Percentiles rank a stretch among this genome's conserved stretches.
phyloP scores from a whole-genome alignment of 2,329 filamentous ascomycete genomes.

The Amauroascus niger region DNA sequence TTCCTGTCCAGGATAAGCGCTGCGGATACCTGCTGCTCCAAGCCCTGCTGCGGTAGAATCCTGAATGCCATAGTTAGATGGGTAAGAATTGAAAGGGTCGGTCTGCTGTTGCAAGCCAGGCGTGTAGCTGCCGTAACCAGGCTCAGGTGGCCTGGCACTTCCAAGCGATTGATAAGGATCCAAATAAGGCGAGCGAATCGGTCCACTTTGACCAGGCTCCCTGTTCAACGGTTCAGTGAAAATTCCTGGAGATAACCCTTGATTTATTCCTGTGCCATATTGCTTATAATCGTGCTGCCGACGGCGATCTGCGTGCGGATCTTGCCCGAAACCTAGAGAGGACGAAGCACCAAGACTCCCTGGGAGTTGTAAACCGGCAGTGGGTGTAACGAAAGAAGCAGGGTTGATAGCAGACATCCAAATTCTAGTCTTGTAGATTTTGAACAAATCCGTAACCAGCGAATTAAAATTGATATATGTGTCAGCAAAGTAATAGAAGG shows the following conservation, averaged over 20 bases:
- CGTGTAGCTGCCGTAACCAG: conserved; percentile 25
- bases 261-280: conserved; percentile 20
- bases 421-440: conserved; percentile 97
- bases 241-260: conserved; percentile 15
- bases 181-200: conserved; percentile 27
- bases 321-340: conserved; percentile 45
- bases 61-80: conserved; percentile 32
- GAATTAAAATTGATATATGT: conserved; percentile 99
- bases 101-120: conserved; percentile 22
- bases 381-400: conserved; percentile 79
- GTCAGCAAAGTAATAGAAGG: conserved; percentile 97
- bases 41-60: conserved; percentile 29
- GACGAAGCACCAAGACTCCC: conserved; percentile 37
- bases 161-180: conserved; percentile 33
- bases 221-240: conserved; percentile 17
- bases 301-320: conserved; percentile 32
- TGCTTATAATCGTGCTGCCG: conserved; percentile 31
- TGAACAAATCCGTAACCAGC: conserved; percentile 93
- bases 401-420: conserved; percentile 99
- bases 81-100: conserved; percentile 32
- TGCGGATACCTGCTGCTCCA: conserved; percentile 25
- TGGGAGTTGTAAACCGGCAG: conserved; percentile 59
- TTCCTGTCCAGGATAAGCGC: conserved; percentile 30
- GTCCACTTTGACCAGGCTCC: conserved; percentile 21
- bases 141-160: conserved; percentile 26